phyloP scores from a whole-genome alignment of 2,329 filamentous ascomycete genomes.

The Beauveria medogensis region DNA sequence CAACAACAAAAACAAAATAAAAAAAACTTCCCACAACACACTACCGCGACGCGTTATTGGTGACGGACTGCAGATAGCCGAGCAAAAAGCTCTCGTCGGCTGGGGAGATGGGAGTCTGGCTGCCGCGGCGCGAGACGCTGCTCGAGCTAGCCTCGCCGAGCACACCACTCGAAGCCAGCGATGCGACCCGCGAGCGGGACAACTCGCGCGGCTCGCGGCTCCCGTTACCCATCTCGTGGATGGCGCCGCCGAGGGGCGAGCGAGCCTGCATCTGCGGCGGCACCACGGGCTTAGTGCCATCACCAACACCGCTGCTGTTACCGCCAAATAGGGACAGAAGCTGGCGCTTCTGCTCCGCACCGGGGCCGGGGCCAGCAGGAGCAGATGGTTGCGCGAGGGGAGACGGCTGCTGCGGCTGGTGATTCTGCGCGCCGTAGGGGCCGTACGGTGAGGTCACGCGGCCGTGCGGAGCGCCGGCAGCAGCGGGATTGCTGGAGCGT shows the following conservation, averaged over 20 bases:
- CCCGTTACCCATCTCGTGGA: constrained; percentile 12
- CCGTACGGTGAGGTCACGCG: neutral
- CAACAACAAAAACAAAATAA: neutral
- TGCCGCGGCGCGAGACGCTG: constrained; percentile 34
- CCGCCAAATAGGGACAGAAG: constrained; percentile 54
- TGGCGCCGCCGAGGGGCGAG: neutral
- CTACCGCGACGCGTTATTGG: constrained; percentile 30
- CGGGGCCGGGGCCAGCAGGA: neutral
- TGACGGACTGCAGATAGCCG: constrained; percentile 58
- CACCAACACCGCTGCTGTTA: neutral
- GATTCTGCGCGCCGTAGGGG: neutral
- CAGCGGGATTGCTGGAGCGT: neutral
- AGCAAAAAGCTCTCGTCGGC: constrained; percentile 70
- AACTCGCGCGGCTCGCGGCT: constrained; percentile 12
- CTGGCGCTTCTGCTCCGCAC: constrained; percentile 35
- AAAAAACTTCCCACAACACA: neutral
- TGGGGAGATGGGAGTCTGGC: constrained; percentile 52
- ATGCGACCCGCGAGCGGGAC: constrained; percentile 31
- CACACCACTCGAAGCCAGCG: constrained; percentile 30
- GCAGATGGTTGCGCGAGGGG: neutral
- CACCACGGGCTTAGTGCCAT: neutral
- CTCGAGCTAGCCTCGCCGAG: constrained; percentile 22
- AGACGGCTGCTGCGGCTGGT: constrained; percentile 14
- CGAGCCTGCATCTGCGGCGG: constrained; percentile 2
- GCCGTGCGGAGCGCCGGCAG: neutral